A percentile compares a stretch with the other conserved stretches of the same genome.
These are phyloP conservation scores for Phyllosticta citribraziliensis DNA, from an alignment of 2,329 filamentous ascomycete species.

Conservation along the genomic window DNA sequence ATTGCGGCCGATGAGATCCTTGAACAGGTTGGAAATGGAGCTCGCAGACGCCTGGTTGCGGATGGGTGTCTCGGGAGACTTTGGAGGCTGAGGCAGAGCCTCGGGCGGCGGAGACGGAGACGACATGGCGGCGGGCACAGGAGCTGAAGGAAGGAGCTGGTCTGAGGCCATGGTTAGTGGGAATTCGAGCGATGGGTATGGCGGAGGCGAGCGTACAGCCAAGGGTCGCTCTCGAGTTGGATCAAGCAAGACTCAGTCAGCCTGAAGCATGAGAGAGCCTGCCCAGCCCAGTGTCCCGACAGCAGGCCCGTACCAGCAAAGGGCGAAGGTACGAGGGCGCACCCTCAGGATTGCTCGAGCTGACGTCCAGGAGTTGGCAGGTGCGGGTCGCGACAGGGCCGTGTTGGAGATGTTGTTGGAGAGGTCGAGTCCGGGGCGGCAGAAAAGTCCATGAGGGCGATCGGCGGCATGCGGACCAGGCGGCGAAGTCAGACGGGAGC, in stretches of 20 bases:
- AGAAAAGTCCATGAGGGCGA: conserved; percentile 9
- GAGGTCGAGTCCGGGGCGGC: not conserved
- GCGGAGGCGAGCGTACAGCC: not conserved
- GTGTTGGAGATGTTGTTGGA: not conserved
- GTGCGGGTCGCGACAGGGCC: not conserved
- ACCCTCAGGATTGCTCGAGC: not conserved
- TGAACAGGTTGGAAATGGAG: conserved; percentile 8
- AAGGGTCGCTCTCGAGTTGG: not conserved
- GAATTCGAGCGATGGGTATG: not conserved
- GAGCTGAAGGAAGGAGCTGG: not conserved
- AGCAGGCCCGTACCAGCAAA: conserved; percentile 1
- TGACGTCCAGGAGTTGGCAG: not conserved
- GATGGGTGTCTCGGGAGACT: not conserved
- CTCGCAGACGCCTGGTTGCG: conserved; percentile 8
- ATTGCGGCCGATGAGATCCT: conserved; percentile 3
- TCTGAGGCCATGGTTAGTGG: not conserved
- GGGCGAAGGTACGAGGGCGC: conserved; percentile 1
- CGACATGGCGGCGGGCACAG: not conserved
- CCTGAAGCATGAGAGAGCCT: not conserved
- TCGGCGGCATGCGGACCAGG: conserved; percentile 3
- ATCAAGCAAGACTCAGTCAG: not conserved
- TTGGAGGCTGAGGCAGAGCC: conserved; percentile 6
- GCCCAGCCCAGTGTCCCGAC: conserved; percentile 1
- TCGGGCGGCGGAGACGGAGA: conserved; percentile 9
- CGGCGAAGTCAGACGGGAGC: not conserved